Conservation (phyloP, 2,329 filamentous ascomycete species). For the Penicillium glabrum region DNA sequence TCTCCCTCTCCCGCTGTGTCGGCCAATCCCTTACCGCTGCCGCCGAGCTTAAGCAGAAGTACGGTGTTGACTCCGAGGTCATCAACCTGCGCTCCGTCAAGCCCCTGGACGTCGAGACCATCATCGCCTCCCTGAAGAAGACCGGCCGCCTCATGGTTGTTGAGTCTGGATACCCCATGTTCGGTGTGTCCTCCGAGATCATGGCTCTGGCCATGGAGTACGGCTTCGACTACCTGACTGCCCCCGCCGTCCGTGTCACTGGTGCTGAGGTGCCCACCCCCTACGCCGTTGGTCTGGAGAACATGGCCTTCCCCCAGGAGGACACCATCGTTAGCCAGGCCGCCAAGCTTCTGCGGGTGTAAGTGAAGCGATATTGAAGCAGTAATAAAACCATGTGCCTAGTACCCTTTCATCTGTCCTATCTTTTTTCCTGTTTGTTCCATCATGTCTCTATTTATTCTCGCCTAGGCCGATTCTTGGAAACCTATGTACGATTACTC, state of each 20-base stretch:
- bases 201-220: conserved; percentile 96
- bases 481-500: conserved; percentile 28
- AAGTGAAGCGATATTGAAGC: conserved; percentile 34
- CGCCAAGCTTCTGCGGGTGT: conserved; percentile 83
- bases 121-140: conserved; percentile 98
- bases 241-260: conserved; percentile 88
- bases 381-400: conserved; percentile 35
- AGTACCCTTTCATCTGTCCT: conserved; percentile 32
- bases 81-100: conserved; percentile 98
- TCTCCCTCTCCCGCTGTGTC: conserved; percentile 91
- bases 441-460: conserved; percentile 26
- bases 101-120: conserved; percentile 91
- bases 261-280: conserved; percentile 97
- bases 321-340: conserved; percentile 82
- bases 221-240: conserved; percentile 94
- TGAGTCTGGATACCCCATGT: conserved; percentile 94
- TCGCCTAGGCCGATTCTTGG: conserved; percentile 23
- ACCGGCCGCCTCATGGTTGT: conserved; percentile 87
- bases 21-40: conserved; percentile 87
- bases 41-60: conserved; percentile 90
- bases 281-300: conserved; percentile 88
- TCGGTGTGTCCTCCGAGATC: conserved; percentile 89
- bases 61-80: conserved; percentile 92
- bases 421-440: conserved; percentile 21
- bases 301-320: conserved; percentile 93